Evolutionary conservation across 2,329 filamentous ascomycete species (phyloP).

Genomic region (Sclerotinia nivalis): DNA sequence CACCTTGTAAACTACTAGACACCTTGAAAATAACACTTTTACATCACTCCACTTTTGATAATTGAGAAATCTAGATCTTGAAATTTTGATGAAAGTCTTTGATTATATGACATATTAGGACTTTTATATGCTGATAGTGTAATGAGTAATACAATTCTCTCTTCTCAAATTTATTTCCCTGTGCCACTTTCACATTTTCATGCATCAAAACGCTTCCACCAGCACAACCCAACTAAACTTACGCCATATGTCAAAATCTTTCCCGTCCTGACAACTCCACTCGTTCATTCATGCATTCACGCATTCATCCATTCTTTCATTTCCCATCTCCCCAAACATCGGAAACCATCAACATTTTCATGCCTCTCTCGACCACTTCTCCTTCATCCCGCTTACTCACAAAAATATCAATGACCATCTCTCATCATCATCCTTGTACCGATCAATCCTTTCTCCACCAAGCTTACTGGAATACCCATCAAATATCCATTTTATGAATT

Average conservation of each 20-base stretch:
- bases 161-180: background rate
- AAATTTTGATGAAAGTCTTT: background rate
- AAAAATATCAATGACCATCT: background rate
- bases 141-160: background rate
- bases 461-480: too few relatives aligned
- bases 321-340: background rate
- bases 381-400: background rate
- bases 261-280: conserved; percentile 2
- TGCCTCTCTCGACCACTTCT: too few relatives aligned
- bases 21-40: too few relatives aligned
- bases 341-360: background rate
- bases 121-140: background rate
- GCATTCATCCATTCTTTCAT: background rate
- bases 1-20: background rate
- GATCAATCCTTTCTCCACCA: conserved; percentile 6
- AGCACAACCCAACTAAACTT: background rate
- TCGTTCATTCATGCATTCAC: background rate
- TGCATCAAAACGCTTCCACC: background rate
- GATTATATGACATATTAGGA: too few relatives aligned
- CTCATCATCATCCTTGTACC: conserved; percentile 8
- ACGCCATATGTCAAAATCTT: background rate
- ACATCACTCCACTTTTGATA: conserved; percentile 2
- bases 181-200: background rate
- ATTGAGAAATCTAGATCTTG: conserved; percentile 10
- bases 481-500: background rate